Evolutionary conservation across 768 basidiomycete species (phyloP).

Genomic region (Auriscalpium vulgare): DNA sequence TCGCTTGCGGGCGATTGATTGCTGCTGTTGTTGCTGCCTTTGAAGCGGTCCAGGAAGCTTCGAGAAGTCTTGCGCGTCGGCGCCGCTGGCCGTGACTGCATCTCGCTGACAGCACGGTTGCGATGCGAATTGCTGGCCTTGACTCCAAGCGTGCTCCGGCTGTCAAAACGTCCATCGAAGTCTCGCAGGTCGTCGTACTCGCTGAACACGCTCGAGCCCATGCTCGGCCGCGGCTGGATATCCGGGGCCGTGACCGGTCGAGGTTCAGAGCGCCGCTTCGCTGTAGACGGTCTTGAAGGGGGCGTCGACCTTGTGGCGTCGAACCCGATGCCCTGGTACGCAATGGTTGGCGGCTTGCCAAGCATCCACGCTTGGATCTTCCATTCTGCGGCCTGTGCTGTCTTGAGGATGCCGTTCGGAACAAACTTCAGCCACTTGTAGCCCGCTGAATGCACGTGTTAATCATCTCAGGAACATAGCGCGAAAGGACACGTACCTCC

Average conservation of each 20-base stretch:
- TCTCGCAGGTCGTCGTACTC: slow-evolving; percentile 85
- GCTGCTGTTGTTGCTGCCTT: slow-evolving; percentile 30
- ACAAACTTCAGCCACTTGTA: slow-evolving; percentile 98
- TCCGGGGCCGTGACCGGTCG: slow-evolving; percentile 24
- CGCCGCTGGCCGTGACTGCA: slow-evolving; percentile 20
- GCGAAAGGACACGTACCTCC: slow-evolving; percentile 48
- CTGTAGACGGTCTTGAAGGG: slow-evolving; percentile 5
- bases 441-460: slow-evolving; percentile 39
- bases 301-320: slow-evolving; percentile 21
- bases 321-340: slow-evolving; percentile 83
- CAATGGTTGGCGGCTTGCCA: slow-evolving; percentile 84
- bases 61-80: slow-evolving; percentile 53
- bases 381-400: slow-evolving; percentile 96
- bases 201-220: slow-evolving; percentile 67
- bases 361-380: slow-evolving; percentile 96
- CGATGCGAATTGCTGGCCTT: slow-evolving; percentile 24
- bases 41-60: slow-evolving; percentile 61
- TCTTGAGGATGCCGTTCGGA: slow-evolving; percentile 85
- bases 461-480: slow-evolving; percentile 6
- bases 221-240: slow-evolving; percentile 52
- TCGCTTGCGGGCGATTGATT: slow-evolving; percentile 36
- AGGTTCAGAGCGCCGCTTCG: slow-evolving; percentile 10
- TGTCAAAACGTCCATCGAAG: slow-evolving; percentile 82
- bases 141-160: slow-evolving; percentile 62
- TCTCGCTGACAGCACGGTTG: slow-evolving; percentile 27